A percentile compares a stretch with the other conserved stretches of the same genome.
Conservation (phyloP, 208 protist genomes). For the Crithidia brevicula region DNA sequence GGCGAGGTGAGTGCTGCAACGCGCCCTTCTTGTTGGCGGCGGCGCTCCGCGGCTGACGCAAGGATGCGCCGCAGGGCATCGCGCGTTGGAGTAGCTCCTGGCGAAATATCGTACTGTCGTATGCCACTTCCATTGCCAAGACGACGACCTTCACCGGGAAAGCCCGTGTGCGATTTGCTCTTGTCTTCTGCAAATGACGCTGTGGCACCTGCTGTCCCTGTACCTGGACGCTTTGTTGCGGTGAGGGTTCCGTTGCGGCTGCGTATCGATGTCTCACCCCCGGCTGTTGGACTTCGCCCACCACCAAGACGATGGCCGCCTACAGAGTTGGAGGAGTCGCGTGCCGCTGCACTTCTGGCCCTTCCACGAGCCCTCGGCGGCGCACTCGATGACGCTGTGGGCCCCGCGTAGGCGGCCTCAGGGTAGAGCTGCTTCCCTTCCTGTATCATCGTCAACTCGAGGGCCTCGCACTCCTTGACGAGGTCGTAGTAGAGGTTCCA, state of each 20-base stretch:
- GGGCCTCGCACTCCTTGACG: conserved; percentile 70
- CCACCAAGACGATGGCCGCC: conserved; percentile 7
- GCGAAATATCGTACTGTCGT: background rate
- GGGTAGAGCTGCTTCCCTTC: conserved; percentile 50
- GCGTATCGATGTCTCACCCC: background rate
- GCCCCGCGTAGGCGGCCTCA: conserved; percentile 14
- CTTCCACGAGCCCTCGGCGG: background rate
- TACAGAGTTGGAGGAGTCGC: background rate
- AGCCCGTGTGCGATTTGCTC: background rate
- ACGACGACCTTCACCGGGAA: conserved; percentile 23
- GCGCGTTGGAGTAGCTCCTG: conserved; percentile 13
- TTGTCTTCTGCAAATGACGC: too few relatives aligned
- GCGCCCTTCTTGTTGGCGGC: background rate
- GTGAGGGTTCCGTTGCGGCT: background rate
- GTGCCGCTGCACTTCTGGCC: background rate
- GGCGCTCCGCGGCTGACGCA: conserved; percentile 19
- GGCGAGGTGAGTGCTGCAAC: too few relatives aligned
- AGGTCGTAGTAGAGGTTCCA: conserved; percentile 82
- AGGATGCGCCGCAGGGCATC: conserved; percentile 27
- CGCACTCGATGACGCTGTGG: background rate
- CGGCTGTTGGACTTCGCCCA: background rate
- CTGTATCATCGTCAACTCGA: conserved; percentile 55
- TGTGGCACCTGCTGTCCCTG: background rate
- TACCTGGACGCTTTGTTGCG: background rate
- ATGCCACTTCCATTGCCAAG: conserved; percentile 6